These are phyloP conservation scores for Phyllosticta paracitricarpa DNA, from an alignment of 2,329 filamentous ascomycete species.

Conservation along the genomic window DNA sequence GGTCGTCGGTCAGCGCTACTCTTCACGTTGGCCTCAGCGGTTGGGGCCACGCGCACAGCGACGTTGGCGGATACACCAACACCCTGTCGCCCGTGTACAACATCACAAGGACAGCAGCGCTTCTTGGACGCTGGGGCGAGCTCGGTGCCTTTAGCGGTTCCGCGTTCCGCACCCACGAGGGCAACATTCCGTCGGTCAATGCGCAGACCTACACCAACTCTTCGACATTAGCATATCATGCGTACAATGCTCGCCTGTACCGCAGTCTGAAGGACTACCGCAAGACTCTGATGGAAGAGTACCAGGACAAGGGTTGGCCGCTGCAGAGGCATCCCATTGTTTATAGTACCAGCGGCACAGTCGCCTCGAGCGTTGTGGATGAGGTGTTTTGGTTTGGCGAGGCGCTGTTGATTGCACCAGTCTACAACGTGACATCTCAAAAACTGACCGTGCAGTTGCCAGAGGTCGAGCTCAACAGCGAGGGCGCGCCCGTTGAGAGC, in stretches of 20 bases:
- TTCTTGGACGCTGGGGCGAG: conserved; percentile 30
- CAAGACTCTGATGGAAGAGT: conserved; percentile 19
- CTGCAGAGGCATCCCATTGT: conserved; percentile 17
- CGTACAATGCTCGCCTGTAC: conserved; percentile 28
- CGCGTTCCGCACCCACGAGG: conserved; percentile 29
- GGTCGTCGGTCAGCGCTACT: conserved; percentile 24
- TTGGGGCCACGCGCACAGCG: conserved; percentile 26
- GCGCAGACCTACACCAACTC: conserved; percentile 29
- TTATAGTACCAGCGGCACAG: conserved; percentile 17
- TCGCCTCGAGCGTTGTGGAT: conserved; percentile 17
- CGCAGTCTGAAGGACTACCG: conserved; percentile 24
- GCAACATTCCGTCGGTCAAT: conserved; percentile 28
- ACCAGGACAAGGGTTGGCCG: conserved; percentile 20
- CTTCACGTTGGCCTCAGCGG: conserved; percentile 29
- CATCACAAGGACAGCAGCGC: conserved; percentile 25
- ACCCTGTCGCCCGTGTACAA: conserved; percentile 20
- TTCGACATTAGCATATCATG: conserved; percentile 24
- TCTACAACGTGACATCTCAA: conserved; percentile 16
- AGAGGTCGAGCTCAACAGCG: conserved; percentile 9
- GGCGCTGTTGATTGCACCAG: conserved; percentile 20
- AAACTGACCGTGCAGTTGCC: conserved; percentile 18
- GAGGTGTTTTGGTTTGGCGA: conserved; percentile 21
- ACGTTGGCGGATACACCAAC: conserved; percentile 29
- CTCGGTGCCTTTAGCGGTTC: conserved; percentile 24
- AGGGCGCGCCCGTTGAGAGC: conserved; percentile 1